phyloP scores from a whole-genome alignment of 768 basidiomycete genomes.

The Boletus reticuloceps region DNA sequence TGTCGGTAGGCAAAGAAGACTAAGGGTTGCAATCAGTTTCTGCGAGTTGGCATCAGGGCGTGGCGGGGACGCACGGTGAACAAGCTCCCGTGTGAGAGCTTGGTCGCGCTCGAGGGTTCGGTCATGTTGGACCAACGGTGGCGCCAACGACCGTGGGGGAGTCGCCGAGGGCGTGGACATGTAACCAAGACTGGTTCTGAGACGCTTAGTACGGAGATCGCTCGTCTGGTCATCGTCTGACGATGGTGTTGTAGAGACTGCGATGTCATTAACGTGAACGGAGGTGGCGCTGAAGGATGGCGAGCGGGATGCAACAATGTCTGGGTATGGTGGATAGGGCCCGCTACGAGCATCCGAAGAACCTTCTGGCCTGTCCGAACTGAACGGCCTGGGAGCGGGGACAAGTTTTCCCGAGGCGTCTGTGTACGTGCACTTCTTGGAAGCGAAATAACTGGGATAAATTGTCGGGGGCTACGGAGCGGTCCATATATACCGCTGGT shows the following conservation, averaged over 20 bases:
- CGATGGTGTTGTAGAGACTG: slow-evolving; percentile 17
- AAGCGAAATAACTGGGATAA: slow-evolving; percentile 66
- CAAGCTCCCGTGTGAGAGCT: slow-evolving; percentile 66
- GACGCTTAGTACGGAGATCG: slow-evolving; percentile 49
- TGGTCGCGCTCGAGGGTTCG: slow-evolving; percentile 54
- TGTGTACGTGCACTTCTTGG: slow-evolving; percentile 78
- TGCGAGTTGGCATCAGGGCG: not conserved
- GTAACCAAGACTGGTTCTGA: slow-evolving; percentile 40
- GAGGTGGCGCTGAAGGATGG: slow-evolving; percentile 10
- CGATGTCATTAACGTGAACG: slow-evolving; percentile 11
- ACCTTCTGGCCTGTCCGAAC: slow-evolving; percentile 36
- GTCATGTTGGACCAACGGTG: slow-evolving; percentile 34
- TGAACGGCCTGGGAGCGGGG: slow-evolving; percentile 60
- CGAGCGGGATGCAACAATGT: slow-evolving; percentile 9
- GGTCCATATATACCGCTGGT: slow-evolving; percentile 1
- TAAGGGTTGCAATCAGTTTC: slow-evolving; percentile 26
- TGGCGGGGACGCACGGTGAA: slow-evolving; percentile 53
- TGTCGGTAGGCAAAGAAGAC: slow-evolving; percentile 85
- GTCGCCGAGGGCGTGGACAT: slow-evolving; percentile 33
- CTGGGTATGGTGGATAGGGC: slow-evolving; percentile 13
- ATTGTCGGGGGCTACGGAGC: slow-evolving; percentile 2
- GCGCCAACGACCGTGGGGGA: slow-evolving; percentile 36
- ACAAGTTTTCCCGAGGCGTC: slow-evolving; percentile 78
- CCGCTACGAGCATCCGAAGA: slow-evolving; percentile 27
- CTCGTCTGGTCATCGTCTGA: slow-evolving; percentile 41